Percentiles rank a stretch among this genome's conserved stretches.
These are phyloP conservation scores for Starmerella stellata DNA, from an alignment of 805 yeast species.

Conservation along the genomic window DNA sequence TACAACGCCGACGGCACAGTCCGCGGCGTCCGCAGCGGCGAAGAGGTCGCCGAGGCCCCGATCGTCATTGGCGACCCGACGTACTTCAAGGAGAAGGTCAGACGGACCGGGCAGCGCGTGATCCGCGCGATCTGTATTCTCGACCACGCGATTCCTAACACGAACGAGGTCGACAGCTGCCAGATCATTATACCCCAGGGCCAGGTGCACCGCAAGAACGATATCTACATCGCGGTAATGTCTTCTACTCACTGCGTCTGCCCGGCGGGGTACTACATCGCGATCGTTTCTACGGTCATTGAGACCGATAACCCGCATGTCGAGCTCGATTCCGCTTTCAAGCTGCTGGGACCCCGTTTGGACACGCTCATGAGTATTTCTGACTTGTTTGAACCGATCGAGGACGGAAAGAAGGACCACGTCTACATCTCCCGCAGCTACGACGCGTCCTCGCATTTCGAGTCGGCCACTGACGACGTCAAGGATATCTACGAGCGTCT, in stretches of 20 bases:
- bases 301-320: conserved; percentile 86
- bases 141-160: conserved; percentile 74
- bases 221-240: conserved; percentile 80
- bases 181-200: conserved; percentile 94
- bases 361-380: conserved; percentile 90
- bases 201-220: conserved; percentile 82
- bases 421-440: conserved; percentile 75
- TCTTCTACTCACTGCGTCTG: conserved; percentile 81
- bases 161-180: conserved; percentile 66
- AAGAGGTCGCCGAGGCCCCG: conserved; percentile 82
- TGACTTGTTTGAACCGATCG: conserved; percentile 70
- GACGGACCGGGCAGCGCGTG: conserved; percentile 52
- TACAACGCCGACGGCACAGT: conserved; percentile 52
- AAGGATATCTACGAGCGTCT: conserved; percentile 83
- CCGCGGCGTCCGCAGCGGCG: conserved; percentile 74
- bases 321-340: conserved; percentile 87
- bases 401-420: conserved; percentile 63
- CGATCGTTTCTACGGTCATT: conserved; percentile 82
- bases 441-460: conserved; percentile 91
- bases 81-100: conserved; percentile 73
- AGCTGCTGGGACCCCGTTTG: conserved; percentile 55
- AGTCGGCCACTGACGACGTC: conserved; percentile 89
- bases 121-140: conserved; percentile 76
- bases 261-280: conserved; percentile 74
- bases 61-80: conserved; percentile 95